These are phyloP conservation scores for Cadophora luteo-olivacea DNA, from an alignment of 2,329 filamentous ascomycete species.

Conservation along the genomic window DNA sequence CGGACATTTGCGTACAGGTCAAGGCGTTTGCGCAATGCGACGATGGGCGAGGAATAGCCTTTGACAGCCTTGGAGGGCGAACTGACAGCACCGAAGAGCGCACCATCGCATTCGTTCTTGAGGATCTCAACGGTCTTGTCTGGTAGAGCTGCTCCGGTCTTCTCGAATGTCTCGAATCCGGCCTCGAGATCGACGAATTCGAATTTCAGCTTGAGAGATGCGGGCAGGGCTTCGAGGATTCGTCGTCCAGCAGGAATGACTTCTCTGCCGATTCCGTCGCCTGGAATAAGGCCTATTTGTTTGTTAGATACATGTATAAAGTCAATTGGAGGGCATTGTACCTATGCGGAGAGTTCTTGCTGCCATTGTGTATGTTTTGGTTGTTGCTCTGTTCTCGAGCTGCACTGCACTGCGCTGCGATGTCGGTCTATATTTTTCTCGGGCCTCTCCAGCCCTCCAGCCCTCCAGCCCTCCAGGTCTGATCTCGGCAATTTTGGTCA, in stretches of 20 bases:
- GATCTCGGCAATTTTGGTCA: not conserved
- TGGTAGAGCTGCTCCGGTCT: slow-evolving; percentile 86
- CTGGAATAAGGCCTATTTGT: slow-evolving; percentile 84
- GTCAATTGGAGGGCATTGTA: slow-evolving; percentile 44
- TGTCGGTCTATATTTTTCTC: slow-evolving; percentile 22
- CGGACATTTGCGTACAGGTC: slow-evolving; percentile 97
- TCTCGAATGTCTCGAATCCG: slow-evolving; percentile 91
- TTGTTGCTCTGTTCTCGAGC: slow-evolving; percentile 15
- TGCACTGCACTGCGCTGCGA: slow-evolving; percentile 17
- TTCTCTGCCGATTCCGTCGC: slow-evolving; percentile 97
- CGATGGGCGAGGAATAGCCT: slow-evolving; percentile 89
- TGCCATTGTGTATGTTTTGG: slow-evolving; percentile 55
- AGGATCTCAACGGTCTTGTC: slow-evolving; percentile 91
- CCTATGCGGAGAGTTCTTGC: slow-evolving; percentile 72
- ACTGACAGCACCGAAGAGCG: slow-evolving; percentile 93
- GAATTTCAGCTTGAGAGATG: slow-evolving; percentile 92
- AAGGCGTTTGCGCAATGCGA: slow-evolving; percentile 93
- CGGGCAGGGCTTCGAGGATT: slow-evolving; percentile 88
- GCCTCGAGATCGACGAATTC: slow-evolving; percentile 92
- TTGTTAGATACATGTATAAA: slow-evolving; percentile 11
- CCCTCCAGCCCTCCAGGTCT: not conserved
- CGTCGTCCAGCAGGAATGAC: slow-evolving; percentile 95
- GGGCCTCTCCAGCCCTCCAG: not conserved
- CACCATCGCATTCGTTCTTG: slow-evolving; percentile 90
- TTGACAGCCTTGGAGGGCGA: slow-evolving; percentile 89